Evolutionary conservation across 1,139 yeast species (phyloP), one percentile per base, ranked within the genome.

Genomic region (Candida tropicalis): DNA sequence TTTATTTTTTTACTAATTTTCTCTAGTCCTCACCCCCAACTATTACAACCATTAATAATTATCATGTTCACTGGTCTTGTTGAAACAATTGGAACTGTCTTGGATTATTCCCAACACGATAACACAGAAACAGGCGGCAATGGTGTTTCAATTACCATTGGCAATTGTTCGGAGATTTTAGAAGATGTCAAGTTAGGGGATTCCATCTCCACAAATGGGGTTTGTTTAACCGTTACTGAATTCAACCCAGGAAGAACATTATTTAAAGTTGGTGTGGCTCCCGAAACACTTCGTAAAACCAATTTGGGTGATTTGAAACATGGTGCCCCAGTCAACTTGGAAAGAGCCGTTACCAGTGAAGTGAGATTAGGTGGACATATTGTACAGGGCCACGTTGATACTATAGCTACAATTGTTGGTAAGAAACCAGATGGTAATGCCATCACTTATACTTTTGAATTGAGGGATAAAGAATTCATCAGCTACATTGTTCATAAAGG

Each of bases 311-410:
- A 63, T 6, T 70, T 88, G 50, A 64, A 62, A 48, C 47, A 54
- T 0, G 93, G 90, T 2, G 64, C 78, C 20, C 73, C 74, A 49
- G 96, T 93, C 29, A 91, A 95, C 59, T 72, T 93, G 54, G 99
- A 93, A 65, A 75, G 99, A 49, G 99, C 99, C 0, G 90, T 93
- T 25, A 47, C 78, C 58, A 53, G 87, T 75, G 90, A 87, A 42
- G 90, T 84, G 10, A 74, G 99, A 50, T 81, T 91, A 58, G 99
- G 99, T 22, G 99, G 99, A 1, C 99, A 93, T 65, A 82, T 91
- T 49, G 99, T 93, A 1, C 99, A 93, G 57, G 99, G 99, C 11
- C 99, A 93, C 67, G 91, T 95, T 26, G 99, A 93, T 60, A 88
- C 97, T 0, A 75, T 84, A 24, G 97, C 97, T 4, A 65, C 66